These are phyloP conservation scores for Exobasidium rhododendri DNA, from an alignment of 1,284 basidiomycete genomes.

Conservation along the genomic window DNA sequence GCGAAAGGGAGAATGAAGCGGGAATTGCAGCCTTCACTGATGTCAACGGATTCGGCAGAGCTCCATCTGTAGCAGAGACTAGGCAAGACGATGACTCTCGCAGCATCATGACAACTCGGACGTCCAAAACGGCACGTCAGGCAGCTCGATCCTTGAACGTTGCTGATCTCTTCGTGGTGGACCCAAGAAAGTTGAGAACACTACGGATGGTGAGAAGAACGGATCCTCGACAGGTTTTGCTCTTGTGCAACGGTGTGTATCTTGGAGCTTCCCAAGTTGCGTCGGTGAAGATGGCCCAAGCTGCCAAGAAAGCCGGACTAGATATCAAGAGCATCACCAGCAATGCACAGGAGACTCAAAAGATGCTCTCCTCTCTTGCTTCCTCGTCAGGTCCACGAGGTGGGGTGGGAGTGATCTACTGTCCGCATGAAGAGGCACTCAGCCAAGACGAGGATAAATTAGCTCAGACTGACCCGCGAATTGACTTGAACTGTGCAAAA, in stretches of 20 bases:
- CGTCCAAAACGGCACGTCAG: constrained; percentile 4
- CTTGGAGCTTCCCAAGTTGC: constrained; percentile 10
- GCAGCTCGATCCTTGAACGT: constrained; percentile 18
- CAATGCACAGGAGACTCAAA: neutral
- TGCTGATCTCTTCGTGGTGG: constrained; percentile 42
- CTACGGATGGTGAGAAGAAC: constrained; percentile 47
- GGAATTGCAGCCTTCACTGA: constrained; percentile 38
- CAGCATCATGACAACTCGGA: constrained; percentile 18
- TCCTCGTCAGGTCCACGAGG: constrained; percentile 20
- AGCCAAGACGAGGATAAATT: constrained; percentile 5
- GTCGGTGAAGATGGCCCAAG: constrained; percentile 9
- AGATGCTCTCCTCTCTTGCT: constrained; percentile 4
- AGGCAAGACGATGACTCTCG: constrained; percentile 18
- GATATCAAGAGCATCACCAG: neutral
- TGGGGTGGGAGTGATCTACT: constrained; percentile 35
- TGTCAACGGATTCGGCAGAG: constrained; percentile 23
- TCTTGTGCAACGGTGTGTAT: constrained; percentile 28
- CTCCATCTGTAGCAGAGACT: constrained; percentile 24
- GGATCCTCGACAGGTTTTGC: constrained; percentile 50
- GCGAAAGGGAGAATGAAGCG: constrained; percentile 26
- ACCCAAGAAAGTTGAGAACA: constrained; percentile 45
- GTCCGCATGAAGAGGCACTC: constrained; percentile 25
- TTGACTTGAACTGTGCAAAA: constrained; percentile 43
- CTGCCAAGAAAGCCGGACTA: constrained; percentile 5
- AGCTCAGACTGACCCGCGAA: constrained; percentile 13